Base-by-base conservation (phyloP, 2,329 filamentous ascomycete genomes). In the Ceratocystis destructans region DNA sequence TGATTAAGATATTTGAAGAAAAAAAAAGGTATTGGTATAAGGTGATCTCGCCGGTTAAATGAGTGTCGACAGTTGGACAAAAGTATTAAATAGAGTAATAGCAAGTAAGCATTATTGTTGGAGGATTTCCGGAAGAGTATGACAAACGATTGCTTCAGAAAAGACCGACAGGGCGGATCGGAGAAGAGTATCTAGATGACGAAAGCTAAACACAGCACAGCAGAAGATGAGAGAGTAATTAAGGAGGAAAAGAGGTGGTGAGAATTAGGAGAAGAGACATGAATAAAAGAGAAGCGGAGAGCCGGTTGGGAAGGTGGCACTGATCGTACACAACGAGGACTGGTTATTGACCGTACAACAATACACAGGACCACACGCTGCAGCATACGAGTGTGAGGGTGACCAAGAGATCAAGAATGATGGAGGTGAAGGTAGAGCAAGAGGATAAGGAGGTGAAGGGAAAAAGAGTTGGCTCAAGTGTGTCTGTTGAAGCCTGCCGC, bases 111-210 rank as follows among this genome's bases (percentile, higher is more conserved):
- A 62, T 62, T 31, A 28, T 41, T 28, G 22, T 25, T 46, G 25
- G 31, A 62, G 44, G 20, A 25, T 10, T 10, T 22, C 37, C 20
- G 37, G 61, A 45, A 28, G 25, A 45, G 31, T 45, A 62, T 62
- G 20, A 62, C 48, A 55, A 62, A 57, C 17, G n/a, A 55, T 59
- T 20, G 33, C 31, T 59, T 64, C 22, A 7, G 48, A 62, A 57
- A 64, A 22, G 45, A 10, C 12, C 12, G 37, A 61, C 46, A 6
- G 50, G 62, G 31, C 15, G 48, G 41, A 48, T 33, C 22, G 45
- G 12, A 28, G 48, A 57, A 61, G 46, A 37, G 15, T 25, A 41
- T 41, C 10, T 15, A 62, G 10, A 48, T 22, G 37, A n/a, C 10
- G 45, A 41, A 44, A 46, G 62, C 22, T 28, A 17, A 45, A 37